These are phyloP conservation scores for Cercospora sp. DNA, from an alignment of 2,329 filamentous ascomycete species.

Conservation along the genomic window DNA sequence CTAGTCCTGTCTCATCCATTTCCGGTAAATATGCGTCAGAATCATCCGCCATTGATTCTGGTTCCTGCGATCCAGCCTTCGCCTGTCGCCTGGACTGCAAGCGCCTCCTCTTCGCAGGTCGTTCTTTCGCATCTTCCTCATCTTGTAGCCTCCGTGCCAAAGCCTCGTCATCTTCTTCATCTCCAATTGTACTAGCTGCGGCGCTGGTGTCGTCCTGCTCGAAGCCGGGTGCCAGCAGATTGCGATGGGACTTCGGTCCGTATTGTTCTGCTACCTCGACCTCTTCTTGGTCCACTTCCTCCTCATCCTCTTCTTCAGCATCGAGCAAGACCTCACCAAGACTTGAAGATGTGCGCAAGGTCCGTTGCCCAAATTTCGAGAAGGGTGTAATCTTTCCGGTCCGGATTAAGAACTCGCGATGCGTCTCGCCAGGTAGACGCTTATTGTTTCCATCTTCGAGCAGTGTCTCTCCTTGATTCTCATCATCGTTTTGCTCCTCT, in stretches of 20 bases:
- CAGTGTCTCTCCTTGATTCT: constrained; percentile 44
- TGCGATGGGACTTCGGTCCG: constrained; percentile 48
- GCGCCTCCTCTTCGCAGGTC: constrained; percentile 46
- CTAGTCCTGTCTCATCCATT: constrained; percentile 43
- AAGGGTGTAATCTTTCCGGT: constrained; percentile 98
- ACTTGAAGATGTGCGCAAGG: constrained; percentile 64
- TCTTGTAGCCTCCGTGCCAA: constrained; percentile 37
- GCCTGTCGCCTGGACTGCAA: constrained; percentile 34
- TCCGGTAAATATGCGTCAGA: constrained; percentile 47
- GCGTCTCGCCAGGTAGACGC: constrained; percentile 74
- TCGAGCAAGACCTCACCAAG: constrained; percentile 77
- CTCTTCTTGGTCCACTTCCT: constrained; percentile 45
- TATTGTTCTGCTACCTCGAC: constrained; percentile 22
- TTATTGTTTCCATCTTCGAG: constrained; percentile 53
- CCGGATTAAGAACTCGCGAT: constrained; percentile 85
- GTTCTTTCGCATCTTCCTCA: constrained; percentile 41
- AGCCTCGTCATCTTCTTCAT: constrained; percentile 35
- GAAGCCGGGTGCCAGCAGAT: constrained; percentile 52
- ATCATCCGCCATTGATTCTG: constrained; percentile 35
- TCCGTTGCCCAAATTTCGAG: constrained; percentile 69
- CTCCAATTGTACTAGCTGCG: constrained; percentile 23
- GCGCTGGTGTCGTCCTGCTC: constrained; percentile 34
- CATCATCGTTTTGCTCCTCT: constrained; percentile 53
- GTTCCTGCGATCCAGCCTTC: constrained; percentile 27
- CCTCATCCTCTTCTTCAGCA: constrained; percentile 69